Conservation (phyloP, 2,329 filamentous ascomycete genomes). For the Claviceps cyperi region DNA sequence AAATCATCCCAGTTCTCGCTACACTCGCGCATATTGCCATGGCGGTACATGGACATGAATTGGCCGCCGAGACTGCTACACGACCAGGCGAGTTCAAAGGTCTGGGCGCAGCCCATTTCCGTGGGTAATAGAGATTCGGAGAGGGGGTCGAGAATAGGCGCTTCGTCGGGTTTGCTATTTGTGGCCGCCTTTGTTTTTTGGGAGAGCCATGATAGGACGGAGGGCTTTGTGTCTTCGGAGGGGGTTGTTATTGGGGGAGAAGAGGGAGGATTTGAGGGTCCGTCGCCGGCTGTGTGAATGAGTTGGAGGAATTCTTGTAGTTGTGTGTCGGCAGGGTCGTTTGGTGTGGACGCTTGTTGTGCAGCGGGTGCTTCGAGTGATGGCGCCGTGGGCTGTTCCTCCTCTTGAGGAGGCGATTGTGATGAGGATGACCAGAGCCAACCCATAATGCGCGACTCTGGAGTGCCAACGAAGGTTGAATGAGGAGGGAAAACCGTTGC, state of each 20-base stretch:
- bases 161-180: constrained; percentile 8
- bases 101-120: constrained; percentile 74
- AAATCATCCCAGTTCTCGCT: constrained; percentile 83
- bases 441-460: constrained; percentile 31
- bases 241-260: constrained; percentile 9
- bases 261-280: constrained; percentile 11
- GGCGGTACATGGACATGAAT: constrained; percentile 82
- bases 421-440: constrained; percentile 42
- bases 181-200: constrained; percentile 16
- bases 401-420: constrained; percentile 9
- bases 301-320: constrained; percentile 39
- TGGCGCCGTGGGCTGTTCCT: constrained; percentile 12
- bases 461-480: neutral
- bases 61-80: constrained; percentile 86
- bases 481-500: no score
- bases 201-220: constrained; percentile 21
- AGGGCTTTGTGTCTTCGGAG: constrained; percentile 19
- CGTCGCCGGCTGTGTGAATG: constrained; percentile 20
- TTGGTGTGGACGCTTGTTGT: constrained; percentile 12
- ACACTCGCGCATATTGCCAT: constrained; percentile 64
- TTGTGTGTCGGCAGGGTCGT: constrained; percentile 30
- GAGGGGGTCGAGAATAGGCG: constrained; percentile 28
- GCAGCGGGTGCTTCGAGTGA: neutral
- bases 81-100: constrained; percentile 89
- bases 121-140: constrained; percentile 61